Conservation (phyloP, 2,329 filamentous ascomycete species). For the Drechslerella coelobrocha region DNA sequence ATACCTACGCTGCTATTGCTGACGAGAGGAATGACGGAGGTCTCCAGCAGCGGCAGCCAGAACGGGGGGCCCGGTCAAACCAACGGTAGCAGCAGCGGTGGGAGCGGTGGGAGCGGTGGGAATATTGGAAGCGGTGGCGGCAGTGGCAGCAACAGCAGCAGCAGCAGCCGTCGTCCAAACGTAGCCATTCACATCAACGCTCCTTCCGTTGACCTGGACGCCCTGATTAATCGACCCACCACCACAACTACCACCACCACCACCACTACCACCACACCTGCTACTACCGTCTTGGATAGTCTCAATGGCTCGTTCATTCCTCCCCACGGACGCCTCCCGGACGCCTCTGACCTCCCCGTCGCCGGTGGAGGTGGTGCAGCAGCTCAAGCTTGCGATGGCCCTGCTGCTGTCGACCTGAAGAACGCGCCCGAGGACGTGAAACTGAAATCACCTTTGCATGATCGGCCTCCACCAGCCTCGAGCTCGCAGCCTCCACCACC, state of each 20-base stretch:
- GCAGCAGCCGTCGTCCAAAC: not conserved
- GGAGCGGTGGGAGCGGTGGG: not conserved
- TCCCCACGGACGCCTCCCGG: not conserved
- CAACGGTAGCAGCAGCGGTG: not conserved
- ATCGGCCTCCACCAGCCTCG: not conserved
- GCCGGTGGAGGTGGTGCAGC: too few relatives aligned
- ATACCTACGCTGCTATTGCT: not conserved
- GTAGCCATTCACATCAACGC: not conserved
- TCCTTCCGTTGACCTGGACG: conserved; percentile 4
- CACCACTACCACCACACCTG: too few relatives aligned
- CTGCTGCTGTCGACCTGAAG: too few relatives aligned
- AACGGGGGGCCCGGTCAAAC: conserved; percentile 9
- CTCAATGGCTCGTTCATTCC: not conserved
- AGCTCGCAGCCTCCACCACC: conserved; percentile 17
- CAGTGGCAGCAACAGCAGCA: conserved; percentile 7
- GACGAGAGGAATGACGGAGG: conserved; percentile 32
- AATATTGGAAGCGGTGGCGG: too few relatives aligned
- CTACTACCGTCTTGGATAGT: not conserved
- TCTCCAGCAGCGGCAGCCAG: conserved; percentile 15
- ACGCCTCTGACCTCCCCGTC: not conserved
- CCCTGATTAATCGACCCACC: not conserved
- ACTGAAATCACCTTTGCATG: not conserved
- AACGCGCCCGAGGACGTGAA: not conserved
- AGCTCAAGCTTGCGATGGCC: too few relatives aligned
- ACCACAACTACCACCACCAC: not conserved